These are phyloP conservation scores for Botrytis cinerea DNA, from an alignment of 2,329 filamentous ascomycete species.

Conservation along the genomic window DNA sequence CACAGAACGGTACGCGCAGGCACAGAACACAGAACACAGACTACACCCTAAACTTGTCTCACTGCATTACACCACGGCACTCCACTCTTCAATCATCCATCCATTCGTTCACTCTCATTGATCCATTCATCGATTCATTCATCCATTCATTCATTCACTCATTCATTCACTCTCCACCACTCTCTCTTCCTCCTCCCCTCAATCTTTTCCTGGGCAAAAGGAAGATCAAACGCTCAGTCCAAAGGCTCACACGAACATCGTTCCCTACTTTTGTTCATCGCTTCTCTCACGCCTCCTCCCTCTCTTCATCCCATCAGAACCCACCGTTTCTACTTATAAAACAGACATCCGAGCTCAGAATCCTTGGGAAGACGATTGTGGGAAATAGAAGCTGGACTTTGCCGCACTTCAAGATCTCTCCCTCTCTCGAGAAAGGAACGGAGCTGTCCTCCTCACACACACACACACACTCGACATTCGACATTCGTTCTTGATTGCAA, in stretches of 20 bases:
- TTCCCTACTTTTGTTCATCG: background rate
- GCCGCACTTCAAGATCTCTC: background rate
- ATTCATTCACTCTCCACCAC: background rate
- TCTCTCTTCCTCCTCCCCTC: background rate
- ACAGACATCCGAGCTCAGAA: slow-evolving; percentile 1
- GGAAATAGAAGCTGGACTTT: background rate
- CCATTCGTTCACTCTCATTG: background rate
- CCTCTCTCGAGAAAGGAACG: background rate
- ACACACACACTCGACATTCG: background rate
- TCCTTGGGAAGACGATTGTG: background rate
- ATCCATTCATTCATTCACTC: too few relatives aligned
- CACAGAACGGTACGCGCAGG: slow-evolving; percentile 3
- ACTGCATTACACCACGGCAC: background rate
- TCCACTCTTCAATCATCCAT: background rate
- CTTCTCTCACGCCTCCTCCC: background rate
- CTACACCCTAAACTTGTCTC: slow-evolving; percentile 9
- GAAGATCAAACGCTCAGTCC: background rate
- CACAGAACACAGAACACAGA: background rate
- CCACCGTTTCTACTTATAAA: background rate
- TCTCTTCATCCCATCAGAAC: background rate
- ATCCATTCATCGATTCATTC: too few relatives aligned
- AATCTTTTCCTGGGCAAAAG: background rate
- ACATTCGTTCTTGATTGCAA: slow-evolving; percentile 8
- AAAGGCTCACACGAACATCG: background rate
- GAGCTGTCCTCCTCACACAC: background rate